These are phyloP conservation scores for Corylus americana DNA, from an alignment of 306 rosid species.

Conservation along the genomic window DNA sequence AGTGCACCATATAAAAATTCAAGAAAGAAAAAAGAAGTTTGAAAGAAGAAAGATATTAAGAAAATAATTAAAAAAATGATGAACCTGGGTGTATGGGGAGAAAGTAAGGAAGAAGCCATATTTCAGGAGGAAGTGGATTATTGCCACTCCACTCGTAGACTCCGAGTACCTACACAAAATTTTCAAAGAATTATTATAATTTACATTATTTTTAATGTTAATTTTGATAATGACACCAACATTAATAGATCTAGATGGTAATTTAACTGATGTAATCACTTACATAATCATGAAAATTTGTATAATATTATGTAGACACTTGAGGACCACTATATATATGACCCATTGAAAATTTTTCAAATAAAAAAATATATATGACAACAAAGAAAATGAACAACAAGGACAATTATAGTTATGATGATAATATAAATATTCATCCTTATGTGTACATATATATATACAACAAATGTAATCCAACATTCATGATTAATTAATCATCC, in stretches of 20 bases:
- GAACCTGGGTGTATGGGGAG: constrained; percentile 68
- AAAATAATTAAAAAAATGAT: not conserved
- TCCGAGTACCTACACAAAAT: constrained; percentile 51
- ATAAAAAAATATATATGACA: not conserved
- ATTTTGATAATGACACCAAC: not conserved
- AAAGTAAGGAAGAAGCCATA: constrained; percentile 68
- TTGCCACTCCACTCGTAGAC: constrained; percentile 77
- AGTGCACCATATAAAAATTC: not conserved
- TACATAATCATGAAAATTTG: not conserved
- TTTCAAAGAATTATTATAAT: not conserved
- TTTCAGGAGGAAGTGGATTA: constrained; percentile 66
- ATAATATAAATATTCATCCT: not conserved
- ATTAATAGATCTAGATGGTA: not conserved
- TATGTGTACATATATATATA: not conserved
- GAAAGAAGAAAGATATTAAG: no score
- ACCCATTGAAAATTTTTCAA: not conserved
- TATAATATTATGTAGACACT: not conserved
- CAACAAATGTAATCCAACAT: not conserved
- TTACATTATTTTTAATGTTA: not conserved
- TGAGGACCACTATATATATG: not conserved
- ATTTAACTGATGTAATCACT: not conserved
- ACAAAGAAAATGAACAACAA: not conserved
- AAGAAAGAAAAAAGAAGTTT: not conserved
- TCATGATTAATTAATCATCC: not conserved
- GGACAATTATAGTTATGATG: not conserved